phyloP scores from a whole-genome alignment of 352 stramenopile species.

The Thalassiosira mediterranea region DNA sequence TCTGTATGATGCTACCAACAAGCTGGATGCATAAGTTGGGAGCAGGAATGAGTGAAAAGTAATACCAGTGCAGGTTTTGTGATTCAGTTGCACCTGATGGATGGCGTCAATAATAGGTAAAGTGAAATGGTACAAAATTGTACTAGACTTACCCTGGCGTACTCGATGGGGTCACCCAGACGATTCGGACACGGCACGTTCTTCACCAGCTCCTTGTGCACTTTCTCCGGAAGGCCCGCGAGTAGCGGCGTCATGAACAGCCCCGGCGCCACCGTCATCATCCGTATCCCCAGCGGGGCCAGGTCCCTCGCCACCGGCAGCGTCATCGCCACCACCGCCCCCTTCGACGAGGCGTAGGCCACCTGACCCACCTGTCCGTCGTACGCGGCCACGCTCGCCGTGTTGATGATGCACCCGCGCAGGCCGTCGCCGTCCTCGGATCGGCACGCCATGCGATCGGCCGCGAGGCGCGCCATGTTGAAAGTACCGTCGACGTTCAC shows the following conservation, averaged over 20 bases:
- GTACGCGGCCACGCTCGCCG: slow-evolving; percentile 96
- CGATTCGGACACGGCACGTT: slow-evolving; percentile 95
- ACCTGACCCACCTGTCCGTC: slow-evolving; percentile 97
- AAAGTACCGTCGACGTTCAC: slow-evolving; percentile 98
- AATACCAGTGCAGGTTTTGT: no score
- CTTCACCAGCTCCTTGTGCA: slow-evolving; percentile 91
- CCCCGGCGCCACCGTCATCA: slow-evolving; percentile 94
- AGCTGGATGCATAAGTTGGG: no score
- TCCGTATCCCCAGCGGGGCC: slow-evolving; percentile 90
- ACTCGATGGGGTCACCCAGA: slow-evolving; percentile 94
- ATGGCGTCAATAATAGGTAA: no score
- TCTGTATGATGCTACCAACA: slow-evolving; percentile 94
- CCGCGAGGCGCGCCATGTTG: slow-evolving; percentile 94
- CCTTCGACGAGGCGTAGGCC: slow-evolving; percentile 97
- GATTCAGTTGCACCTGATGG: no score
- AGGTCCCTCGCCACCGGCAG: slow-evolving; percentile 95
- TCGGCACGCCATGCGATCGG: slow-evolving; percentile 86
- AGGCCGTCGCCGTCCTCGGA: slow-evolving; percentile 81
- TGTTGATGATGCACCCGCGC: slow-evolving; percentile 98
- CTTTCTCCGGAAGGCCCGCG: slow-evolving; percentile 92
- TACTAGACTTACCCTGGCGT: no score
- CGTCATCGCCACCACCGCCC: slow-evolving; percentile 95
- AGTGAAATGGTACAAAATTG: no score
- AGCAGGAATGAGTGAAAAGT: no score
- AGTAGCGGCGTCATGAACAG: slow-evolving; percentile 97